Conservation (phyloP, 176 grass and related monocot species). For the Oryza brachyantha region DNA sequence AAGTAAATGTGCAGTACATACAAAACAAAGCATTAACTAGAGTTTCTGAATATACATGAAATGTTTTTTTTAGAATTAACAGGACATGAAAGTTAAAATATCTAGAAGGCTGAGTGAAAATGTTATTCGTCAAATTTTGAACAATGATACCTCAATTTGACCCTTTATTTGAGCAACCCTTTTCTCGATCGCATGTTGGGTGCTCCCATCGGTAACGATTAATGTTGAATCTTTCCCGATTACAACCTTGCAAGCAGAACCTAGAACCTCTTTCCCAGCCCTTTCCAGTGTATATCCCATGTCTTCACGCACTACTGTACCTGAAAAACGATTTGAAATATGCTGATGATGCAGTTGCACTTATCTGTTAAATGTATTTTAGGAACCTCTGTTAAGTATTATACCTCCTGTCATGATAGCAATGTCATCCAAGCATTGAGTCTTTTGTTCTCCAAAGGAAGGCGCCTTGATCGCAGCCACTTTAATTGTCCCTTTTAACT, state of each 20-base stretch:
- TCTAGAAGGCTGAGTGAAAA: neutral
- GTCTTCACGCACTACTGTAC: slow-evolving; percentile 71
- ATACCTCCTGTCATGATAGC: slow-evolving; percentile 90
- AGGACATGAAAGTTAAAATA: neutral
- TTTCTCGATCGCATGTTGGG: slow-evolving; percentile 50
- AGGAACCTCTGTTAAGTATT: neutral
- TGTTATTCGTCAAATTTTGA: neutral
- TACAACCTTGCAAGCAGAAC: slow-evolving; percentile 72
- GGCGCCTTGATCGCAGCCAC: slow-evolving; percentile 82
- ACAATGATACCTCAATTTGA: slow-evolving; percentile 63
- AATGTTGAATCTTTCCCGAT: slow-evolving; percentile 84
- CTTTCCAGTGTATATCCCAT: slow-evolving; percentile 79
- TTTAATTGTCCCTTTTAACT: slow-evolving; percentile 81
- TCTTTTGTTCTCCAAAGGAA: slow-evolving; percentile 84
- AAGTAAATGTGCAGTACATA: neutral
- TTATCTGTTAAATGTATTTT: neutral
- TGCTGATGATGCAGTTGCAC: slow-evolving; percentile 12
- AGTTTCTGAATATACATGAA: neutral
- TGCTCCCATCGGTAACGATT: slow-evolving; percentile 81
- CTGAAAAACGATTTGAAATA: slow-evolving; percentile 43
- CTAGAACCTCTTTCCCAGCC: slow-evolving; percentile 76
- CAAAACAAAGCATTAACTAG: slow-evolving; percentile 2
- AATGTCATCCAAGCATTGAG: slow-evolving; percentile 82
- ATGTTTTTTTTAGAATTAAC: neutral
- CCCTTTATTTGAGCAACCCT: slow-evolving; percentile 64